Evolutionary conservation across 176 grass and related monocot genomes (phyloP).

Genomic region (Lolium multiflorum): DNA sequence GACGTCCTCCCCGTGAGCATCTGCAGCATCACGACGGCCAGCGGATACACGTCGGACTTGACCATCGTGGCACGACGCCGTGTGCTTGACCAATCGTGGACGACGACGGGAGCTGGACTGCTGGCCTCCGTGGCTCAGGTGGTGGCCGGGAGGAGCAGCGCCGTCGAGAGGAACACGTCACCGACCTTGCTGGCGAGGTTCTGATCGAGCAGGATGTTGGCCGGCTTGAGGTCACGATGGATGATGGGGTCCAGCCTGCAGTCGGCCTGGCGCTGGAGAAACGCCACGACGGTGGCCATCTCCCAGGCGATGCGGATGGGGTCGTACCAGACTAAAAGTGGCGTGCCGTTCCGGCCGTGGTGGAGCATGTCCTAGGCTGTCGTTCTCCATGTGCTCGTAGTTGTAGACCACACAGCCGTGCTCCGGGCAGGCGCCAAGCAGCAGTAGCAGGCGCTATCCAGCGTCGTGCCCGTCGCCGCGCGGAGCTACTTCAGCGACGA

Average conservation of each 20-base stretch:
- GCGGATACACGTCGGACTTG: slow-evolving; percentile 75
- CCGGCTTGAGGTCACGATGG: slow-evolving; percentile 82
- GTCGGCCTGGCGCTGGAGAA: slow-evolving; percentile 81
- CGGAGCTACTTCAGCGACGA: too few species aligned
- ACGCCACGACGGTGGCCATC: slow-evolving; percentile 68
- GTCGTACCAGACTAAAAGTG: slow-evolving; percentile 69
- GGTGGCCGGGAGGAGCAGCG: slow-evolving; percentile 50
- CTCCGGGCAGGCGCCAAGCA: too few species aligned
- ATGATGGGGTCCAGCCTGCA: slow-evolving; percentile 93
- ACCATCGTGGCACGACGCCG: slow-evolving; percentile 79
- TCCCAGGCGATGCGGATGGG: slow-evolving; percentile 76
- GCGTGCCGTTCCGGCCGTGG: slow-evolving; percentile 49
- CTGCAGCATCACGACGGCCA: slow-evolving; percentile 38
- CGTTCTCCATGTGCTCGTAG: slow-evolving; percentile 73
- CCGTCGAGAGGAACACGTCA: slow-evolving; percentile 77
- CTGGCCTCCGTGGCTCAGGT: background rate
- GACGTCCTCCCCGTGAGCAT: slow-evolving; percentile 60
- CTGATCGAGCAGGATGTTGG: slow-evolving; percentile 71
- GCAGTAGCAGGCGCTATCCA: too few species aligned
- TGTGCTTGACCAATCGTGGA: slow-evolving; percentile 68
- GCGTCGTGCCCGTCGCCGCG: too few species aligned
- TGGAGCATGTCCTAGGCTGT: slow-evolving; percentile 83
- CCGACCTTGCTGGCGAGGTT: slow-evolving; percentile 87
- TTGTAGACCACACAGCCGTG: too few species aligned
- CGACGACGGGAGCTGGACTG: slow-evolving; percentile 17